phyloP scores from a whole-genome alignment of 805 yeast genomes.

The Clavispora vitiphila region DNA sequence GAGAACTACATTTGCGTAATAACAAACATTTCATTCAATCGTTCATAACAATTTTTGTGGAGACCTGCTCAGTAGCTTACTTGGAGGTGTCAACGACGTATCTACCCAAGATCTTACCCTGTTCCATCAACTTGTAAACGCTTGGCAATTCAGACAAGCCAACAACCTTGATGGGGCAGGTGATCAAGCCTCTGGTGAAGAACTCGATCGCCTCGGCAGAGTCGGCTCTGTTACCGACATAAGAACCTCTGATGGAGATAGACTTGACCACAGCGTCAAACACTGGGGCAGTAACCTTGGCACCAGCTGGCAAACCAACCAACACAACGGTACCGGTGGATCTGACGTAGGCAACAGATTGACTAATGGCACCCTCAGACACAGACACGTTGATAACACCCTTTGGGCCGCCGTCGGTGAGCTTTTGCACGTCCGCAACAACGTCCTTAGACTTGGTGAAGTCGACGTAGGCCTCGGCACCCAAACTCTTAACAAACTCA shows the following conservation, averaged over 20 bases:
- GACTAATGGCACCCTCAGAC: conserved; percentile 60
- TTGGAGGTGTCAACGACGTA: conserved; percentile 72
- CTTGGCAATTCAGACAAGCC: conserved; percentile 67
- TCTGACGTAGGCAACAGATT: conserved; percentile 34
- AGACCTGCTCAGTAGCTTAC: conserved; percentile 1
- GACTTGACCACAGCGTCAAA: conserved; percentile 72
- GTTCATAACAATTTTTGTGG: neutral
- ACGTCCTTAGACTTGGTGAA: conserved; percentile 44
- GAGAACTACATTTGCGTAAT: neutral
- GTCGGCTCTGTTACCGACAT: conserved; percentile 87
- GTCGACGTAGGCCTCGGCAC: conserved; percentile 25
- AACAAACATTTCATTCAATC: neutral
- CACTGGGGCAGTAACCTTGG: conserved; percentile 64
- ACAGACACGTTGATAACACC: conserved; percentile 75
- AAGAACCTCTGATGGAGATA: conserved; percentile 70
- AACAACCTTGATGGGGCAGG: conserved; percentile 69
- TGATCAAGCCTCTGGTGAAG: conserved; percentile 65
- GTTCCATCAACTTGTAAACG: conserved; percentile 72
- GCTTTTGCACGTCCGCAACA: conserved; percentile 48
- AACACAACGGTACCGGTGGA: conserved; percentile 30
- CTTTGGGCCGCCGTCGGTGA: conserved; percentile 72
- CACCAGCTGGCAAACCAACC: conserved; percentile 79
- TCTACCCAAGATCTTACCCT: conserved; percentile 84
- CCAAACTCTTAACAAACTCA: conserved; percentile 33
- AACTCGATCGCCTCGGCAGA: conserved; percentile 76